Evolutionary conservation across 1,284 basidiomycete genomes (phyloP).

Genomic region (Trichosporon asahii): DNA sequence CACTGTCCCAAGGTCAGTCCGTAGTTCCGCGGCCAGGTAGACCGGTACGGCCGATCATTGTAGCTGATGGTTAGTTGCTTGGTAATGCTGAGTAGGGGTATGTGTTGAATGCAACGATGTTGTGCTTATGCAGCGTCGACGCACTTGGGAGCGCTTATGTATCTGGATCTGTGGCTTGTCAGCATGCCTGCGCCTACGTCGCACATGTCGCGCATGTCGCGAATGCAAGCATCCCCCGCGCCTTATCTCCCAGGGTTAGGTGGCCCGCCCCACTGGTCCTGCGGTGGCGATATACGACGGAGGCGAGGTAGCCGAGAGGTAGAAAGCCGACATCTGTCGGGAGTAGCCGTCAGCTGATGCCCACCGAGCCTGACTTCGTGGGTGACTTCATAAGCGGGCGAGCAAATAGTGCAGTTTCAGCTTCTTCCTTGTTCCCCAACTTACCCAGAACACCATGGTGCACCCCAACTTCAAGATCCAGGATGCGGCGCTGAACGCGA

Average conservation of each 20-base stretch:
- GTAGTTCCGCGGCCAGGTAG: no score
- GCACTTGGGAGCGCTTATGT: no score
- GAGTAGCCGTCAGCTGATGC: not conserved
- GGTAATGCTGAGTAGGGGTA: not conserved
- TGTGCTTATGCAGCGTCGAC: no score
- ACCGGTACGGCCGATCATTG: not conserved
- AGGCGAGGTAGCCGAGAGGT: not conserved
- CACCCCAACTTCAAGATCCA: slow-evolving; percentile 24
- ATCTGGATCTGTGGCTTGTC: no score
- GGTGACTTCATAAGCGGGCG: not conserved
- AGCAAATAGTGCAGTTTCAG: not conserved
- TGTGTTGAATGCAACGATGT: not conserved
- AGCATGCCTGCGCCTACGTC: not conserved
- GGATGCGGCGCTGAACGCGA: slow-evolving; percentile 21
- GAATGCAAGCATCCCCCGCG: not conserved
- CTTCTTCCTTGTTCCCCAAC: not conserved
- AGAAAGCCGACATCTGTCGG: not conserved
- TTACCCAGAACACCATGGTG: slow-evolving; percentile 14
- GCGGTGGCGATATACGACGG: not conserved
- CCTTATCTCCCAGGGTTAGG: not conserved
- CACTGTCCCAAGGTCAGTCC: slow-evolving; percentile 26
- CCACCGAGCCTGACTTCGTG: not conserved
- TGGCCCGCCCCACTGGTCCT: not conserved
- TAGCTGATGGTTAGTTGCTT: not conserved
- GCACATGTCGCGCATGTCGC: not conserved